phyloP scores from a whole-genome alignment of 495 filamentous ascomycete genomes.

The Collariella sp. region DNA sequence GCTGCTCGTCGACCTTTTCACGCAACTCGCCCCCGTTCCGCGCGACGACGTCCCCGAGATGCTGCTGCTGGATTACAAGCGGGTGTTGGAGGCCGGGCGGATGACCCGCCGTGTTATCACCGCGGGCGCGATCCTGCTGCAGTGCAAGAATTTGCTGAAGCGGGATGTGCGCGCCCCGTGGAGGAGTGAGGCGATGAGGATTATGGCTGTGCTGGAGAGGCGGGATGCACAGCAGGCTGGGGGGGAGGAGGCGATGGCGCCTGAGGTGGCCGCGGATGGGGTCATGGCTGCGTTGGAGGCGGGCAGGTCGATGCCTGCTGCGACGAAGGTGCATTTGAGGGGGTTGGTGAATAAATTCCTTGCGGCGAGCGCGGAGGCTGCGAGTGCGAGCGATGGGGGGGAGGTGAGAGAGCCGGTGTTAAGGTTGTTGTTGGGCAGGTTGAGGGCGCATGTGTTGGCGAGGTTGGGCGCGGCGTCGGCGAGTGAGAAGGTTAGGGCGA shows the following conservation, averaged over 20 bases:
- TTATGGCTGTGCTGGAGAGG: constrained; percentile 47
- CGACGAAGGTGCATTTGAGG: constrained; percentile 50
- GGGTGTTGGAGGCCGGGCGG: constrained; percentile 57
- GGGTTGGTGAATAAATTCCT: constrained; percentile 45
- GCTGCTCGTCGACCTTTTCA: constrained; percentile 53
- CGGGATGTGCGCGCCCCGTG: constrained; percentile 84
- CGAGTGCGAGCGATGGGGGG: constrained; percentile 24
- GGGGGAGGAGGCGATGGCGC: too few species aligned
- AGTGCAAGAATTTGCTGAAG: constrained; percentile 91
- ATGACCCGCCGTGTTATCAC: constrained; percentile 68
- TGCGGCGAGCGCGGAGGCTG: constrained; percentile 32
- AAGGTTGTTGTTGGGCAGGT: constrained; percentile 63
- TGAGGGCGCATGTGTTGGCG: constrained; percentile 66
- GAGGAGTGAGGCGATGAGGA: constrained; percentile 75
- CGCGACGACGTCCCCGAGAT: constrained; percentile 70
- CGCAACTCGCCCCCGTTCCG: constrained; percentile 42
- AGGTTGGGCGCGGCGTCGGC: constrained; percentile 68
- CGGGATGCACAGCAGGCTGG: constrained; percentile 35
- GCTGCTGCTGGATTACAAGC: constrained; percentile 66
- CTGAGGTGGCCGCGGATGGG: constrained; percentile 49
- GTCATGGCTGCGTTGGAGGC: constrained; percentile 72
- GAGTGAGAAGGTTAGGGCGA: constrained; percentile 71
- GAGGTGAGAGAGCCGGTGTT: constrained; percentile 72
- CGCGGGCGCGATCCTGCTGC: constrained; percentile 71
- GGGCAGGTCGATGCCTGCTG: constrained; percentile 66